A percentile compares a stretch with the other conserved stretches of the same genome.
Evolutionary conservation across 495 filamentous ascomycete genomes (phyloP).

Genomic region (Penicillium paradoxum): DNA sequence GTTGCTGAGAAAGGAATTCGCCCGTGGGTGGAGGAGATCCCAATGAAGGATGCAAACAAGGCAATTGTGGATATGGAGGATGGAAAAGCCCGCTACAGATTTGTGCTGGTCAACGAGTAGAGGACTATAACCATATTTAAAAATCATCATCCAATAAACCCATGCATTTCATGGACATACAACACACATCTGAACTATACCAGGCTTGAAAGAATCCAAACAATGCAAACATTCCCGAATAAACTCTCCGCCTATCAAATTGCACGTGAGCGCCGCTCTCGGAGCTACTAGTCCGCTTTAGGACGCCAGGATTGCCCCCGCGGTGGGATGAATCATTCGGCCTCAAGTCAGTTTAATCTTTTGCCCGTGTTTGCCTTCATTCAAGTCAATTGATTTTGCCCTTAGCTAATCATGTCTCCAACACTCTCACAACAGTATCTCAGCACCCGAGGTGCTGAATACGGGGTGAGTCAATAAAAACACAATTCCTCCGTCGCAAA

Average conservation of each 20-base stretch:
- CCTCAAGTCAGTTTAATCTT: neutral
- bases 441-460: slow-evolving; percentile 74
- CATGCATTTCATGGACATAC: no score
- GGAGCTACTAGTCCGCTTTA: slow-evolving; percentile 22
- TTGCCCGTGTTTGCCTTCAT: no score
- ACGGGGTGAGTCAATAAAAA: slow-evolving; percentile 53
- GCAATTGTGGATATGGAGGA: slow-evolving; percentile 64
- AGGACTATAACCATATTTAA: neutral
- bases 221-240: no score
- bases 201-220: no score
- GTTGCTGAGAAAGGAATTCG: slow-evolving; percentile 66
- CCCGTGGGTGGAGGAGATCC: slow-evolving; percentile 65
- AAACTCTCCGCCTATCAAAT: neutral
- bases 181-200: neutral
- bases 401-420: slow-evolving; percentile 9
- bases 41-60: slow-evolving; percentile 72
- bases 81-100: slow-evolving; percentile 70
- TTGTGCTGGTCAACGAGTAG: slow-evolving; percentile 62
- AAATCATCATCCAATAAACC: no score
- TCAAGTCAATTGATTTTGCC: neutral
- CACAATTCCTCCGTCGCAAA: no score
- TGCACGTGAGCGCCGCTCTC: slow-evolving; percentile 28
- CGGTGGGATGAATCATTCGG: slow-evolving; percentile 13
- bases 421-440: slow-evolving; percentile 67
- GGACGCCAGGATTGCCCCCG: neutral